A percentile compares a stretch with the other conserved stretches of the same genome.
Conservation (phyloP, 2,329 filamentous ascomycete genomes). For the Dendryphion nanum region DNA sequence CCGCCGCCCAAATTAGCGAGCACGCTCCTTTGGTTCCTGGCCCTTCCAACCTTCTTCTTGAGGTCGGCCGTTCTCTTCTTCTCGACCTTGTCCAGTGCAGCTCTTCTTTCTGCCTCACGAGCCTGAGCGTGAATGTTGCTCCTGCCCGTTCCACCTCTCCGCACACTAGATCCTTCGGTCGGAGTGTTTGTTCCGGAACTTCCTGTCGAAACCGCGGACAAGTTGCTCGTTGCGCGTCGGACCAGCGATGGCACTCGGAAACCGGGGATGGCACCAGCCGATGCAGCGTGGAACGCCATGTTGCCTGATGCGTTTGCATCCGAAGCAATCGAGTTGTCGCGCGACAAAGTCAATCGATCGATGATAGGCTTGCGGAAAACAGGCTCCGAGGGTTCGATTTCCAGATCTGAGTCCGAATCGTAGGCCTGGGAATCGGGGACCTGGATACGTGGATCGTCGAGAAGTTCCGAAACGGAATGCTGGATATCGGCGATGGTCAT, state of each 20-base stretch:
- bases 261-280: constrained; percentile 30
- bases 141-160: constrained; percentile 56
- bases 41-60: constrained; percentile 41
- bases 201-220: constrained; percentile 34
- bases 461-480: constrained; percentile 77
- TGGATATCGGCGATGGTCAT: constrained; percentile 77
- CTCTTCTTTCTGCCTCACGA: constrained; percentile 56
- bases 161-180: constrained; percentile 34
- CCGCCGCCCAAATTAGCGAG: constrained; percentile 30
- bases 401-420: constrained; percentile 42
- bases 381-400: constrained; percentile 35
- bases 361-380: constrained; percentile 53
- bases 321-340: constrained; percentile 32
- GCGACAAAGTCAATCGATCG: constrained; percentile 72
- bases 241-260: constrained; percentile 72
- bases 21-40: constrained; percentile 31
- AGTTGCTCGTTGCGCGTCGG: constrained; percentile 66
- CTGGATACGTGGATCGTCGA: constrained; percentile 61
- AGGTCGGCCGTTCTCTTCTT: constrained; percentile 51
- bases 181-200: constrained; percentile 29
- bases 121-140: constrained; percentile 61
- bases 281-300: constrained; percentile 56
- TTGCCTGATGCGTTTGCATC: constrained; percentile 31
- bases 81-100: constrained; percentile 52
- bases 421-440: constrained; percentile 55